Evolutionary conservation across 345 rosid genomes (phyloP).

Genomic region (Eucalyptus leucophloia): DNA sequence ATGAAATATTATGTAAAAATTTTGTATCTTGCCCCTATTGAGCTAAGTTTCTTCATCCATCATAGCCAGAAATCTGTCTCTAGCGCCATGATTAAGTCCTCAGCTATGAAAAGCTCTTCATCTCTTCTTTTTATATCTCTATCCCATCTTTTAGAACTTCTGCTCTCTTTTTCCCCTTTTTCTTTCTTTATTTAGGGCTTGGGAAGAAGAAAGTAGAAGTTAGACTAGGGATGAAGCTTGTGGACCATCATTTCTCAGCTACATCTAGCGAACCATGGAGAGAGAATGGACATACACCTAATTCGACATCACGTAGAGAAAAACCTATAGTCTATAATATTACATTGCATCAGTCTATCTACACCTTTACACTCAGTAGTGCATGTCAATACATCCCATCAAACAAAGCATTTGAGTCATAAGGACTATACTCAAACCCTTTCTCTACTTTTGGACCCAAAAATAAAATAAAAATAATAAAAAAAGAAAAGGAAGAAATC

Average conservation of each 20-base stretch:
- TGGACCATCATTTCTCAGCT: neutral
- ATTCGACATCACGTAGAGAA: neutral
- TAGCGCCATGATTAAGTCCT: neutral
- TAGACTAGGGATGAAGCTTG: neutral
- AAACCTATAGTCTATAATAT: conserved; percentile 5
- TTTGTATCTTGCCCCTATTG: neutral
- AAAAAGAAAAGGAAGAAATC: neutral
- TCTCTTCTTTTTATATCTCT: neutral
- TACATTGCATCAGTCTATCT: conserved; percentile 13
- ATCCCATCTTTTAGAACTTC: neutral
- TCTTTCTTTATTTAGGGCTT: neutral
- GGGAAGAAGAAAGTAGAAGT: neutral
- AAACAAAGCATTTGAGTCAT: conserved; percentile 14
- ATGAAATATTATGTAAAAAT: neutral
- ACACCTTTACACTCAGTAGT: conserved; percentile 21
- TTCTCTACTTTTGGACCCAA: neutral
- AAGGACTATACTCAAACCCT: neutral
- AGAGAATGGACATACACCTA: neutral
- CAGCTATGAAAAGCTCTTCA: neutral
- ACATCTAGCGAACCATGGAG: neutral
- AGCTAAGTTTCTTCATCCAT: neutral
- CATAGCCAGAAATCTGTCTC: neutral
- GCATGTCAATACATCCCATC: conserved; percentile 26
- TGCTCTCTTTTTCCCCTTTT: neutral
- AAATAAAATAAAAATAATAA: neutral